Base-by-base conservation (phyloP, 2,329 filamentous ascomycete species). In the Polytolypa hystricis region DNA sequence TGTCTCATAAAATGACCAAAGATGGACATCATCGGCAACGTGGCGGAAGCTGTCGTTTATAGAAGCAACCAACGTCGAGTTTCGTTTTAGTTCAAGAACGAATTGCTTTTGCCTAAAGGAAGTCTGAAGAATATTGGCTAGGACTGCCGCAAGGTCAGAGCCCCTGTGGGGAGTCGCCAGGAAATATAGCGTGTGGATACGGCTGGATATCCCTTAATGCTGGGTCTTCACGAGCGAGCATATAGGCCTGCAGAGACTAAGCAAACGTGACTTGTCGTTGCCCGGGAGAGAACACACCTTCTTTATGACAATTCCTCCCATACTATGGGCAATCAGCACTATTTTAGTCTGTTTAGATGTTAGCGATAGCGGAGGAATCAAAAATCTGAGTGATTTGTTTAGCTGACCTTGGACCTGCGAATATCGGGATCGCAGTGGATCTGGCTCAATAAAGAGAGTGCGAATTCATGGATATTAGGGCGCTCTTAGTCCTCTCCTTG, bases 1-100 rank as follows among this genome's bases (percentile, higher is more conserved):
- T 1, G 57, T 59, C 37, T 60, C 57, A 26, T 53, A 61, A 38
- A 61, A 61, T 0, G 58, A 61, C 31, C 47, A 52, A 1, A 61
- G 51, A 1, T 54, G 34, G 0, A 63, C 31, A 17, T 52, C 49
- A 3, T 44, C 23, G 0, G 42, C 42, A 31, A 47, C 41, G 31
- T 56, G 47, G 3, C 50, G 51, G 45, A 62, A 62, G 2, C 51
- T 43, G 18, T 62, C 55, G 38, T 60, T 59, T 35, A 60, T 57
- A 2, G 49, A 30, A 19, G 52, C 44, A 9, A 44, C 35, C n/a
- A 41, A 27, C 9, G 18, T 30, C 10, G 46, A 48, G 14, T 33
- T 32, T 5, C 18, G 39, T n/a, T 19, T 4, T 8, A 43, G 39
- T 19, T 41, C 38, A 10, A 5, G 12, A 4, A 41, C 34, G 14